These are phyloP conservation scores for Ophiostoma populinum DNA, from an alignment of 2,329 filamentous ascomycete species.

Conservation along the genomic window DNA sequence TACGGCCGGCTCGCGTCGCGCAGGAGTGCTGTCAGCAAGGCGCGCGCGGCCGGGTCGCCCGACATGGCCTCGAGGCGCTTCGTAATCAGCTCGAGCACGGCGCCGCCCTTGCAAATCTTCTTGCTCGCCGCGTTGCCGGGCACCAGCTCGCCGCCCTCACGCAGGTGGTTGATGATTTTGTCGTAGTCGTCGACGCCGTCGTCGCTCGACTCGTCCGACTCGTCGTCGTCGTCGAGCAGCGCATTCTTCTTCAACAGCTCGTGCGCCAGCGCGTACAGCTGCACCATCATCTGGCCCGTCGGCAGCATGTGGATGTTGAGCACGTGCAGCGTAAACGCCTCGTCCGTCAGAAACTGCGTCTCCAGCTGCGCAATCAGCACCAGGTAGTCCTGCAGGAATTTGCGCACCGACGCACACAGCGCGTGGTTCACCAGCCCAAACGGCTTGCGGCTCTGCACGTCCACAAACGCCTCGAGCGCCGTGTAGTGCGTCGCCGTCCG, in stretches of 20 bases:
- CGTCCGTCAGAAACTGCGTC: slow-evolving; percentile 77
- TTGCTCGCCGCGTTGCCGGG: slow-evolving; percentile 67
- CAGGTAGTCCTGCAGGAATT: slow-evolving; percentile 81
- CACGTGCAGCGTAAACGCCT: slow-evolving; percentile 79
- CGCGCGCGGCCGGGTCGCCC: slow-evolving; percentile 75
- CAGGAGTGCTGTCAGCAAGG: slow-evolving; percentile 63
- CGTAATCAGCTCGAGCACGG: slow-evolving; percentile 77
- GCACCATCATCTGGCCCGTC: slow-evolving; percentile 78
- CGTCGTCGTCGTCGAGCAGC: slow-evolving; percentile 63
- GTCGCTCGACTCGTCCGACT: slow-evolving; percentile 52
- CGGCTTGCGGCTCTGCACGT: slow-evolving; percentile 82
- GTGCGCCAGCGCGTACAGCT: slow-evolving; percentile 73
- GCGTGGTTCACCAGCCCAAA: slow-evolving; percentile 93
- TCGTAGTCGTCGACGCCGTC: slow-evolving; percentile 76
- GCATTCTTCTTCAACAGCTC: slow-evolving; percentile 81
- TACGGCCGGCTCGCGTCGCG: slow-evolving; percentile 85
- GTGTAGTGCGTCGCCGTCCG: slow-evolving; percentile 89
- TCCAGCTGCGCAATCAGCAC: slow-evolving; percentile 87
- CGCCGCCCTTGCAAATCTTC: slow-evolving; percentile 92
- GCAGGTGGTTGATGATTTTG: slow-evolving; percentile 77
- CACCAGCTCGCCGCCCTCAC: slow-evolving; percentile 68
- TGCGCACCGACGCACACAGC: slow-evolving; percentile 84
- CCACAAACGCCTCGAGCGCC: slow-evolving; percentile 80
- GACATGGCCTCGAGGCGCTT: slow-evolving; percentile 76
- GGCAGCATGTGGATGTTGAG: slow-evolving; percentile 83